phyloP scores from a whole-genome alignment of 768 basidiomycete species.

The Mycena rebaudengoi region DNA sequence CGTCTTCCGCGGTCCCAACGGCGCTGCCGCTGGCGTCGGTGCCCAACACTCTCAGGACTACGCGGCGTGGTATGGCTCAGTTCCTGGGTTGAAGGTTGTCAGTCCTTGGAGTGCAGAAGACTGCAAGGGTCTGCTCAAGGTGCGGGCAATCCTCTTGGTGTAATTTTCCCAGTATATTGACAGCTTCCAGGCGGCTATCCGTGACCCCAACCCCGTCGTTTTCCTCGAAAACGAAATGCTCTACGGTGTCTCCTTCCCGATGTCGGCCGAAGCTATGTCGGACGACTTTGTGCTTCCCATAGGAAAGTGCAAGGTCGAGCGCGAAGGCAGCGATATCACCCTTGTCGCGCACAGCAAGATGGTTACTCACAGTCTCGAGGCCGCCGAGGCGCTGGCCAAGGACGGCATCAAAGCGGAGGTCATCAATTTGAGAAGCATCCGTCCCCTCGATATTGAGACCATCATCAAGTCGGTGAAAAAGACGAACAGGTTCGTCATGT shows the following conservation, averaged over 20 bases:
- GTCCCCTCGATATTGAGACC: slow-evolving; percentile 97
- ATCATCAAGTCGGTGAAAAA: slow-evolving; percentile 98
- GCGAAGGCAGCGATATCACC: slow-evolving; percentile 91
- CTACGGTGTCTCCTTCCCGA: slow-evolving; percentile 97
- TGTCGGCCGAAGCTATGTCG: slow-evolving; percentile 94
- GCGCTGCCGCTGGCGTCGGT: slow-evolving; percentile 95
- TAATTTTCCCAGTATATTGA: neutral
- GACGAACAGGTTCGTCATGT: slow-evolving; percentile 81
- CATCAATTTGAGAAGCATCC: slow-evolving; percentile 94
- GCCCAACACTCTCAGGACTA: slow-evolving; percentile 99
- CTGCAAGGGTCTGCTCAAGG: slow-evolving; percentile 98
- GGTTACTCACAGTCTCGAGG: slow-evolving; percentile 95
- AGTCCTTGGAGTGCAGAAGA: slow-evolving; percentile 99
- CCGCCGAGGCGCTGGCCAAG: slow-evolving; percentile 91
- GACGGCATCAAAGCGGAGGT: slow-evolving; percentile 98
- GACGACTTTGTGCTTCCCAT: slow-evolving; percentile 96
- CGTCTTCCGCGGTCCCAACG: slow-evolving; percentile 99
- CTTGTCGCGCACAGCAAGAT: slow-evolving; percentile 98
- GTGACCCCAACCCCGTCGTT: slow-evolving; percentile 97
- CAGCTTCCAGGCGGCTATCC: slow-evolving; percentile 81
- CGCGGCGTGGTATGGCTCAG: slow-evolving; percentile 90
- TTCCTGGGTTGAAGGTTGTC: slow-evolving; percentile 97
- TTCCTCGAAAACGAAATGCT: slow-evolving; percentile 99
- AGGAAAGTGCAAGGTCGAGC: slow-evolving; percentile 97
- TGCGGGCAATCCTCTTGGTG: slow-evolving; percentile 38